A percentile compares a stretch with the other conserved stretches of the same genome.
Conservation (phyloP, 2,329 filamentous ascomycete genomes). For the Paraconiothyrium brasiliense region DNA sequence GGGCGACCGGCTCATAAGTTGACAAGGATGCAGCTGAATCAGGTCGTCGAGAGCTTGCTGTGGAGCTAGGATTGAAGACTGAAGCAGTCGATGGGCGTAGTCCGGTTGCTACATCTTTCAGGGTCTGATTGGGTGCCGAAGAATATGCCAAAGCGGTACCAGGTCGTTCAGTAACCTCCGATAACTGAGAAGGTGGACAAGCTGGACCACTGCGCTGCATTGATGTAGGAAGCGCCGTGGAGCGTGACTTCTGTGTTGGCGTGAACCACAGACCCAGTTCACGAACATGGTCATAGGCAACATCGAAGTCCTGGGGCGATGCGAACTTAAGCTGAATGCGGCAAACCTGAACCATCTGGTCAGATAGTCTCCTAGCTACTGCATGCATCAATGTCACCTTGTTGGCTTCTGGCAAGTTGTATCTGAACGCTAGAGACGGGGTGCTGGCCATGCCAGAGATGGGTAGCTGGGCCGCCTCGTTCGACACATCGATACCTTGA, state of each 20-base stretch:
- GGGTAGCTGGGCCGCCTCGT: slow-evolving; percentile 51
- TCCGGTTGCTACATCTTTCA: slow-evolving; percentile 22
- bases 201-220: slow-evolving; percentile 27
- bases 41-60: slow-evolving; percentile 39
- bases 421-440: slow-evolving; percentile 53
- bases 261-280: slow-evolving; percentile 46
- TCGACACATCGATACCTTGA: slow-evolving; percentile 38
- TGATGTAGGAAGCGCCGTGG: slow-evolving; percentile 11
- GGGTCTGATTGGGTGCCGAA: slow-evolving; percentile 13
- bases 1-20: neutral
- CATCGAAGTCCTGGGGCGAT: slow-evolving; percentile 49
- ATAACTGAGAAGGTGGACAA: slow-evolving; percentile 37
- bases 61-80: slow-evolving; percentile 21
- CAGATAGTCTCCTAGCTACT: neutral
- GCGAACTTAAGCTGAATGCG: slow-evolving; percentile 57
- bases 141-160: slow-evolving; percentile 30
- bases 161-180: slow-evolving; percentile 36
- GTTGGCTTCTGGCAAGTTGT: slow-evolving; percentile 42
- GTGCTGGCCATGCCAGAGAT: slow-evolving; percentile 55
- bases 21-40: slow-evolving; percentile 30
- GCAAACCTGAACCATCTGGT: slow-evolving; percentile 44
- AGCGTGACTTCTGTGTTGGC: neutral
- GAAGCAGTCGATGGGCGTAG: slow-evolving; percentile 32
- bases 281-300: slow-evolving; percentile 42
- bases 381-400: slow-evolving; percentile 36